Evolutionary conservation across 768 basidiomycete species (phyloP).

Genomic region (Cystofilobasidium ferigula): DNA sequence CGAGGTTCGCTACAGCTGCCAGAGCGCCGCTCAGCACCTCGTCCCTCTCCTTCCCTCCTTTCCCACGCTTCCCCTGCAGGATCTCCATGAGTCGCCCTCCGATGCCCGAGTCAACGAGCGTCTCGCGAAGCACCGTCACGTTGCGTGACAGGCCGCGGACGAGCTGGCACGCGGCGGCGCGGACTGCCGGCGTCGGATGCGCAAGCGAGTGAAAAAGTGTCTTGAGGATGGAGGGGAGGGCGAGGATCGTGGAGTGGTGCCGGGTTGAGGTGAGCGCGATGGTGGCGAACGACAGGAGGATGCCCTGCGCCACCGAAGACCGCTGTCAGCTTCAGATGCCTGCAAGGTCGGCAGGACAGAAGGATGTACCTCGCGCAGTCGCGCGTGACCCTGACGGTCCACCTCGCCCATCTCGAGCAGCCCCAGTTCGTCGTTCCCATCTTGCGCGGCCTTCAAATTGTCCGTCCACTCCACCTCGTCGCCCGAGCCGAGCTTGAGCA

Average conservation of each 20-base stretch:
- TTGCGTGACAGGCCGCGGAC: neutral
- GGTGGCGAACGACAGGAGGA: neutral
- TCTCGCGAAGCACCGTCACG: neutral
- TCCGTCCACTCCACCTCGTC: neutral
- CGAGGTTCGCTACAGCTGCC: neutral
- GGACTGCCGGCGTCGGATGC: neutral
- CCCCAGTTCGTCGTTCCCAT: neutral
- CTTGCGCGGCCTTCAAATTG: neutral
- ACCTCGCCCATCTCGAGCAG: neutral
- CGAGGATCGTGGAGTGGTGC: neutral
- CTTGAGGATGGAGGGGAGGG: neutral
- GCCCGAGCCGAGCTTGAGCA: neutral
- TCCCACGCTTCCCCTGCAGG: neutral
- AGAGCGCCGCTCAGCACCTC: neutral
- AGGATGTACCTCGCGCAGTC: neutral
- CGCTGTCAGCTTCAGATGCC: too few relatives aligned
- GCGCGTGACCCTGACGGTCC: neutral
- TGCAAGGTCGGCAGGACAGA: too few relatives aligned
- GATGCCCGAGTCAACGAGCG: neutral
- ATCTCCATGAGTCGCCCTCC: neutral
- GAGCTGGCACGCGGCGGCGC: neutral
- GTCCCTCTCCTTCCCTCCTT: neutral
- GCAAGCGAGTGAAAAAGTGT: neutral
- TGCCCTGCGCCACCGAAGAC: neutral
- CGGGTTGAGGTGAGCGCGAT: neutral